Evolutionary conservation across 129 eudicot genomes (phyloP).

Genomic region (Escallonia rubra): DNA sequence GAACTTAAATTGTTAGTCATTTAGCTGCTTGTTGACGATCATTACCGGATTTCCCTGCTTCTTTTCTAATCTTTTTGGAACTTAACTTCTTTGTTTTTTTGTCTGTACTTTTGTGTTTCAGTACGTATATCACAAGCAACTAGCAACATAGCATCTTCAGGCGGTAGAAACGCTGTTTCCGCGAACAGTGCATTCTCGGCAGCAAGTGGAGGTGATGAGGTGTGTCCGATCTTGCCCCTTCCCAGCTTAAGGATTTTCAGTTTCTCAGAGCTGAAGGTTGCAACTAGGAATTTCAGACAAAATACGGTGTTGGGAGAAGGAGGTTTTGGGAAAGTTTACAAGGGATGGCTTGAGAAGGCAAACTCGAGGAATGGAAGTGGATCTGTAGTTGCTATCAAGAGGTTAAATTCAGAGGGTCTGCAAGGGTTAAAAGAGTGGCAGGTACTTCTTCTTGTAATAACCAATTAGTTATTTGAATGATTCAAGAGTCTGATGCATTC

Average conservation of each 20-base stretch:
- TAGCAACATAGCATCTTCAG: slow-evolving; percentile 34
- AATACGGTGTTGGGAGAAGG: slow-evolving; percentile 90
- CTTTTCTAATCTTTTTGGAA: too few relatives aligned
- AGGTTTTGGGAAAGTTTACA: slow-evolving; percentile 91
- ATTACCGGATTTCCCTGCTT: neutral
- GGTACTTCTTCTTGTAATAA: slow-evolving; percentile 25
- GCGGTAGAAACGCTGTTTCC: slow-evolving; percentile 38
- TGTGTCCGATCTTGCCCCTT: slow-evolving; percentile 44
- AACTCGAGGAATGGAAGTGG: too few relatives aligned
- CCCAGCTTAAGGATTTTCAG: slow-evolving; percentile 64
- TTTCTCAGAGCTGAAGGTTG: slow-evolving; percentile 63
- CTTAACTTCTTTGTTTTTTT: neutral
- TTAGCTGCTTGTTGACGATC: neutral
- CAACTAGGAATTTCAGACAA: slow-evolving; percentile 68
- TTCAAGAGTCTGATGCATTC: too few relatives aligned
- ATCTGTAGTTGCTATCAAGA: too few relatives aligned
- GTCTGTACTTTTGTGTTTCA: slow-evolving; percentile 13
- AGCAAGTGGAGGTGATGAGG: slow-evolving; percentile 43
- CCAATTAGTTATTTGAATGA: too few relatives aligned
- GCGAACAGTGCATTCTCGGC: slow-evolving; percentile 66
- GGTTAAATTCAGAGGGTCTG: too few relatives aligned
- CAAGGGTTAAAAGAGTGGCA: slow-evolving; percentile 68
- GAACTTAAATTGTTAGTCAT: neutral
- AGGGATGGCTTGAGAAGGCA: slow-evolving; percentile 1
- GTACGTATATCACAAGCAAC: slow-evolving; percentile 50